A percentile compares a stretch with the other conserved stretches of the same genome.
Evolutionary conservation across 495 filamentous ascomycete species (phyloP).

Genomic region (Neurospora intermedia): DNA sequence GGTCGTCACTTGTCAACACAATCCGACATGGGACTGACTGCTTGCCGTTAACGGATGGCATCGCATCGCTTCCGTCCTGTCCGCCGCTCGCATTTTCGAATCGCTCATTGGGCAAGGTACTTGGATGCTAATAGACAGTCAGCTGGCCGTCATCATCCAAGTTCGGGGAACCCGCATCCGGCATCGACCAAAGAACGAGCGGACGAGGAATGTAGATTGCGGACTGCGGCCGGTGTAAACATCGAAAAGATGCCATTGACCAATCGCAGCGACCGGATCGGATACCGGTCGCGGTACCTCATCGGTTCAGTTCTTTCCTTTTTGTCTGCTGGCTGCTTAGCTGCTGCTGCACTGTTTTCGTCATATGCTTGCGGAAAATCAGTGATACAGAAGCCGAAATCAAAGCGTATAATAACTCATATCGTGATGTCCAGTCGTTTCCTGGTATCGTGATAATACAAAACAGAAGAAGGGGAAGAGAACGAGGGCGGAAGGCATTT

Average conservation of each 20-base stretch:
- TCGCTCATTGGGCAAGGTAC: background rate
- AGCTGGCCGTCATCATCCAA: background rate
- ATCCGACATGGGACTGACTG: background rate
- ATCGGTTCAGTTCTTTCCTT: background rate
- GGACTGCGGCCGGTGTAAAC: background rate
- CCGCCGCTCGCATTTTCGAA: too few relatives aligned
- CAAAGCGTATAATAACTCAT: background rate
- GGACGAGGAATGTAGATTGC: background rate
- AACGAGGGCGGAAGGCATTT: background rate
- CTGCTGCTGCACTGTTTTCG: background rate
- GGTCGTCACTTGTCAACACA: too few relatives aligned
- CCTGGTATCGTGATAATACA: background rate
- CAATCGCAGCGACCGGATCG: background rate
- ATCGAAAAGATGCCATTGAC: background rate
- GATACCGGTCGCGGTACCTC: background rate
- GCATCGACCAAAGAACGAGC: background rate
- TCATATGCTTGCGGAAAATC: background rate
- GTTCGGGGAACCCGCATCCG: background rate
- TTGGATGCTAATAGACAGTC: background rate
- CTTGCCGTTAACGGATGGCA: background rate
- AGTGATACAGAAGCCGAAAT: background rate
- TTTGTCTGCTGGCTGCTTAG: background rate
- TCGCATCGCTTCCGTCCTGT: background rate
- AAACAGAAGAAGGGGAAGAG: background rate
- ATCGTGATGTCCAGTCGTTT: background rate